Percentiles rank a stretch among this genome's conserved stretches.
Conservation (phyloP, 306 rosid species). For the Malus sylvestris region DNA sequence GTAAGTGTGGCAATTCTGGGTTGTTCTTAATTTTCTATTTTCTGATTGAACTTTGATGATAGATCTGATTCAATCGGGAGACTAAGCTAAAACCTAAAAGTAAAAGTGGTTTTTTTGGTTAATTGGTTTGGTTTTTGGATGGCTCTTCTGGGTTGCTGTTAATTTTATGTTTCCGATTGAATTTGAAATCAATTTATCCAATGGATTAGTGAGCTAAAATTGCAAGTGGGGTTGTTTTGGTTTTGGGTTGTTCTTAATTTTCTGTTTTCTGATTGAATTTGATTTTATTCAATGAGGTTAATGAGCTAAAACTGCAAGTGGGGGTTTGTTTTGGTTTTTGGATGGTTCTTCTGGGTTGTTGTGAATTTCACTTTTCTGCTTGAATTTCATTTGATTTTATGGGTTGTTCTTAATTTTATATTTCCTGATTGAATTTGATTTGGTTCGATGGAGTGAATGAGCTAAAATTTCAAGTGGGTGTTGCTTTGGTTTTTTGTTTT, state of each 20-base stretch:
- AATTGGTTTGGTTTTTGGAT: neutral
- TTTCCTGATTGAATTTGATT: neutral
- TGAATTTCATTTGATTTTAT: neutral
- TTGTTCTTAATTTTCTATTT: neutral
- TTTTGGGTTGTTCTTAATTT: neutral
- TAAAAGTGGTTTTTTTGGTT: neutral
- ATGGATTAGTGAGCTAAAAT: neutral
- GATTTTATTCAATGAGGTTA: neutral
- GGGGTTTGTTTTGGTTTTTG: conserved; percentile 1
- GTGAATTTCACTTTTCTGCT: too few relatives aligned
- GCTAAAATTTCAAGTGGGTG: neutral
- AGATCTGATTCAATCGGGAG: neutral
- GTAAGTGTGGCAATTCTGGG: conserved; percentile 22
- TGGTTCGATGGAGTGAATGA: neutral
- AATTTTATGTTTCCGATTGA: too few relatives aligned
- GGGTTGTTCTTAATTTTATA: too few relatives aligned
- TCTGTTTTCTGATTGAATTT: neutral
- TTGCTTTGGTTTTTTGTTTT: conserved; percentile 1
- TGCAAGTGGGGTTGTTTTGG: neutral
- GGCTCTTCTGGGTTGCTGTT: too few relatives aligned
- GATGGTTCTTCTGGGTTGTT: too few relatives aligned
- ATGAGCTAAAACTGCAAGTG: neutral
- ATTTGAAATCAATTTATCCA: neutral
- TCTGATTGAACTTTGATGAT: neutral
- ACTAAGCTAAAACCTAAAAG: neutral